These are phyloP conservation scores for Aspergillus sp. DNA, from an alignment of 2,329 filamentous ascomycete genomes.

Conservation along the genomic window DNA sequence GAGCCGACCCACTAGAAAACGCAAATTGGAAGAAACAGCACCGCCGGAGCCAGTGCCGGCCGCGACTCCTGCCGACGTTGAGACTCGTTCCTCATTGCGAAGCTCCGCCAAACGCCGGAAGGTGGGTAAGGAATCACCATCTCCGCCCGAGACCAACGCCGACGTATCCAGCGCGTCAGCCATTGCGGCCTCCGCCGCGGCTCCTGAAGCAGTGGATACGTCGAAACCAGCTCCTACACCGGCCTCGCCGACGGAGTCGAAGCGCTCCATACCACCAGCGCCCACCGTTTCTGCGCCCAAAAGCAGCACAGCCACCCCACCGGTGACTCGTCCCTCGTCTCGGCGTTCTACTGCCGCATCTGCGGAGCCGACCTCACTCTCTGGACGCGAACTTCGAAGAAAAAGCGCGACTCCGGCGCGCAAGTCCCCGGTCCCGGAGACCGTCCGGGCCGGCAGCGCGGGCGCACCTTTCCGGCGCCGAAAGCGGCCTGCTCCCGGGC, in stretches of 20 bases:
- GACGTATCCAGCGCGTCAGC: conserved; percentile 31
- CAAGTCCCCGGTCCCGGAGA: conserved; percentile 40
- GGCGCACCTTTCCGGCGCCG: conserved; percentile 45
- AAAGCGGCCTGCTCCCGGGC: conserved; percentile 59
- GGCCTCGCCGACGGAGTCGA: conserved; percentile 23
- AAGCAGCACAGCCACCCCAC: conserved; percentile 22
- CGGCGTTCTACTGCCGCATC: conserved; percentile 27
- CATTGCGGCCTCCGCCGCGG: conserved; percentile 27
- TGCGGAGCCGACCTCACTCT: conserved; percentile 22
- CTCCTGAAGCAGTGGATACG: conserved; percentile 17
- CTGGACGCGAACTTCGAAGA: conserved; percentile 35
- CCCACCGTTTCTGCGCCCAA: background rate
- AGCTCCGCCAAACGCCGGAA: conserved; percentile 39
- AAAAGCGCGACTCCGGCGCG: conserved; percentile 42
- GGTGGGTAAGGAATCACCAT: conserved; percentile 28
- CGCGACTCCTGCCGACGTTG: conserved; percentile 14
- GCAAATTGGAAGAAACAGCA: conserved; percentile 53
- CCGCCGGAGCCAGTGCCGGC: conserved; percentile 19
- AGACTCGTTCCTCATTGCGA: conserved; percentile 25
- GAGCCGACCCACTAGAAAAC: conserved; percentile 41
- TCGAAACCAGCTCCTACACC: conserved; percentile 17
- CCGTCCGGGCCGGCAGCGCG: conserved; percentile 35
- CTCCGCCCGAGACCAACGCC: conserved; percentile 20
- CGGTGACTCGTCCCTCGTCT: conserved; percentile 32
- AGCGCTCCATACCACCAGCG: conserved; percentile 18